phyloP scores from a whole-genome alignment of 441 rosid species.

The Mallotus repandus region DNA sequence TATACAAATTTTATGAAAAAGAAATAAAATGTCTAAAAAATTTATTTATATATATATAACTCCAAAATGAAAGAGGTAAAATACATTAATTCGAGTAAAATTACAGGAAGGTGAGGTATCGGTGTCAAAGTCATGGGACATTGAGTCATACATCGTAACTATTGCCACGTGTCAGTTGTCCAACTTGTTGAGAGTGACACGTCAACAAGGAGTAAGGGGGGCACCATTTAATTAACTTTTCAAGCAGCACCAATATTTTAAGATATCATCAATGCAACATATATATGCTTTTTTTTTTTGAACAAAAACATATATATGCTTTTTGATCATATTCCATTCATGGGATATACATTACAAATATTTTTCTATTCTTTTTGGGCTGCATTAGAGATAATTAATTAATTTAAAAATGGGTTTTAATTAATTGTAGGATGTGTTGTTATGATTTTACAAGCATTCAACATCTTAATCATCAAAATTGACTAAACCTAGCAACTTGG shows the following conservation, averaged over 20 bases:
- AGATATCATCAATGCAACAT: not conserved
- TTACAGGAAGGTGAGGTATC: conserved; percentile 6
- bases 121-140: not conserved
- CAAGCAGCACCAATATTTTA: not conserved
- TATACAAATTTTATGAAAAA: too few relatives aligned
- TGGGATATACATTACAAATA: too few relatives aligned
- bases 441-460: conserved; percentile 25
- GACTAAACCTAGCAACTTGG: conserved; percentile 41
- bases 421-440: not conserved
- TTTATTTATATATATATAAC: too few relatives aligned
- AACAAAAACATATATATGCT: too few relatives aligned
- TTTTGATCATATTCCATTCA: too few relatives aligned
- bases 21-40: too few relatives aligned
- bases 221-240: not conserved
- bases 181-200: conserved; percentile 15
- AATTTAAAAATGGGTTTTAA: too few relatives aligned
- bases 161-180: conserved; percentile 5
- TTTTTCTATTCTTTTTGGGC: too few relatives aligned
- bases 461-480: conserved; percentile 34
- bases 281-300: too few relatives aligned
- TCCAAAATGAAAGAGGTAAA: too few relatives aligned
- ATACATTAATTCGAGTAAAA: too few relatives aligned
- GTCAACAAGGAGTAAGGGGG: not conserved
- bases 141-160: not conserved
- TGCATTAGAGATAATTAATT: too few relatives aligned